A percentile compares a stretch with the other conserved stretches of the same genome.
Evolutionary conservation across 2,329 filamentous ascomycete species (phyloP).

Genomic region (Aureobasidium sp.): DNA sequence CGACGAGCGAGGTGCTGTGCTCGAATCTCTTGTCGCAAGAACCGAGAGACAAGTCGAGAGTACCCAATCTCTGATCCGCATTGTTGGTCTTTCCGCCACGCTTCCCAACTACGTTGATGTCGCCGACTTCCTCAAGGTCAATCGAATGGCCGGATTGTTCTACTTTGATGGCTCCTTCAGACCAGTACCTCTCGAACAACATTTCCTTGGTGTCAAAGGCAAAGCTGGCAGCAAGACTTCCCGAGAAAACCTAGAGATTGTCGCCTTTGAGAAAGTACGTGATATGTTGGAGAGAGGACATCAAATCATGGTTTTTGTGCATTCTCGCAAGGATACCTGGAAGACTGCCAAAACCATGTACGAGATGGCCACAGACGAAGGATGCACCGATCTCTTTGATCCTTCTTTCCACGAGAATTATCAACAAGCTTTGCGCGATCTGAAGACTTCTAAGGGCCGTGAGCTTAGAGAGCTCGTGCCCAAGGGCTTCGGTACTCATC

Average conservation of each 20-base stretch:
- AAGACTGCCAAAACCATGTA: slow-evolving; percentile 77
- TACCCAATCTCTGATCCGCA: slow-evolving; percentile 92
- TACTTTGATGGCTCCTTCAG: slow-evolving; percentile 96
- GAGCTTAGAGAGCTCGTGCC: slow-evolving; percentile 83
- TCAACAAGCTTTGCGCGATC: slow-evolving; percentile 69
- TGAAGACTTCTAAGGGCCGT: slow-evolving; percentile 75
- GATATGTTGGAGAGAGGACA: slow-evolving; percentile 90
- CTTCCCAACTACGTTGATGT: slow-evolving; percentile 96
- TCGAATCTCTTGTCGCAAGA: slow-evolving; percentile 90
- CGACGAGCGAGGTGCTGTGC: slow-evolving; percentile 88
- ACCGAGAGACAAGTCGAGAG: slow-evolving; percentile 96
- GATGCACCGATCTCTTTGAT: slow-evolving; percentile 74
- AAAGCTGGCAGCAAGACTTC: slow-evolving; percentile 75
- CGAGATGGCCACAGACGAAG: slow-evolving; percentile 76
- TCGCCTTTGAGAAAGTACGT: slow-evolving; percentile 87
- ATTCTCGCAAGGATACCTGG: slow-evolving; percentile 90
- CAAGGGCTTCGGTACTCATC: slow-evolving; percentile 90
- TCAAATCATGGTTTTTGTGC: slow-evolving; percentile 98
- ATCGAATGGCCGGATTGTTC: slow-evolving; percentile 84
- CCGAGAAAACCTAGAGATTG: slow-evolving; percentile 78
- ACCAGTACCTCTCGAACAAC: slow-evolving; percentile 90
- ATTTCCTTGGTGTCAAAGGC: slow-evolving; percentile 93
- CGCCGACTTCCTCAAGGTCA: slow-evolving; percentile 93
- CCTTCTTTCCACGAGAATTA: slow-evolving; percentile 71
- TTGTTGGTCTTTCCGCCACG: slow-evolving; percentile 90